These are phyloP conservation scores for Xerocomus nothofagi DNA, from an alignment of 1,284 basidiomycete genomes.

Conservation along the genomic window DNA sequence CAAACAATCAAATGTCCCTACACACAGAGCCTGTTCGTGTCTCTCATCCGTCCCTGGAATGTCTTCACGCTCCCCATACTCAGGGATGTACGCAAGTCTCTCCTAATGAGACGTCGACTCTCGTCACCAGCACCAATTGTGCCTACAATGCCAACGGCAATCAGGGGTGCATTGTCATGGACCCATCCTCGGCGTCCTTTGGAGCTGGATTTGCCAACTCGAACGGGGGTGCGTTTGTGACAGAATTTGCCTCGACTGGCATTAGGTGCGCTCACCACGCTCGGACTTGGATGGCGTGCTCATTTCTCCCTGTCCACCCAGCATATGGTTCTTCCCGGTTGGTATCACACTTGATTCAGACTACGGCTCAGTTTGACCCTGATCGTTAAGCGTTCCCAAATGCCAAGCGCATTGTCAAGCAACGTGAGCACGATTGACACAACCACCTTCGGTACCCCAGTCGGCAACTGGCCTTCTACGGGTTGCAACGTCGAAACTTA, in stretches of 20 bases:
- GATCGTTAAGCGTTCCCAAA: conserved; percentile 45
- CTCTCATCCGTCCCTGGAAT: not conserved
- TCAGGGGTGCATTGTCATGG: conserved; percentile 61
- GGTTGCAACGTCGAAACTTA: conserved; percentile 59
- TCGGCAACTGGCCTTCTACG: conserved; percentile 63
- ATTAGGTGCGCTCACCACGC: conserved; percentile 51
- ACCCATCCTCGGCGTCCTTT: conserved; percentile 55
- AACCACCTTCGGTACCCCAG: conserved; percentile 61
- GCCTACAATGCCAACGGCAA: conserved; percentile 53
- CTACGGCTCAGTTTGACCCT: conserved; percentile 1
- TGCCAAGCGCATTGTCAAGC: conserved; percentile 57
- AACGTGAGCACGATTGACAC: conserved; percentile 62
- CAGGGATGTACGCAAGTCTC: conserved; percentile 55
- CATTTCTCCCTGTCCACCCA: conserved; percentile 25
- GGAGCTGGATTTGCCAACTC: conserved; percentile 62
- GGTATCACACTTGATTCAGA: conserved; percentile 20
- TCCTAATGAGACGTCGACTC: conserved; percentile 50
- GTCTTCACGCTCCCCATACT: conserved; percentile 20
- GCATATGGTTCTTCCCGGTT: conserved; percentile 76
- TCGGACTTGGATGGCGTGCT: not conserved
- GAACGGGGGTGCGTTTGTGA: conserved; percentile 72
- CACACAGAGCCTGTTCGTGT: conserved; percentile 51
- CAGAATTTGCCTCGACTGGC: conserved; percentile 63
- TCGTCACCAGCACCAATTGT: conserved; percentile 63
- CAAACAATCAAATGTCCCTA: conserved; percentile 65